Evolutionary conservation across 2,329 filamentous ascomycete species (phyloP).

Genomic region (Fusarium aywerte): DNA sequence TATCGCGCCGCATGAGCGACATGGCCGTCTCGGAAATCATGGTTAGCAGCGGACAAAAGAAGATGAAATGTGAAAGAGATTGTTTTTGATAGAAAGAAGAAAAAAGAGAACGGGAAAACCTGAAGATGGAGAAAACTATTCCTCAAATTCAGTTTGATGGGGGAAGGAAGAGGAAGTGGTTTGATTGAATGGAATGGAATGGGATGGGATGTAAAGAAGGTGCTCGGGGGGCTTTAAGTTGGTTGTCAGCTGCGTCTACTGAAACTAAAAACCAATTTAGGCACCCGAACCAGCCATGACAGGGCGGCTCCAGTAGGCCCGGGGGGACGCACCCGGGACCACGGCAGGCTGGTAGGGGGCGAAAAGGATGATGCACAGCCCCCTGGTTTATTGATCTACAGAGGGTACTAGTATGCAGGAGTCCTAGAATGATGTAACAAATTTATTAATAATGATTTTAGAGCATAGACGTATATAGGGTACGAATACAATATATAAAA

Average conservation of each 20-base stretch:
- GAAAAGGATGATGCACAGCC: conserved; percentile 23
- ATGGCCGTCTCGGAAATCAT: conserved; percentile 38
- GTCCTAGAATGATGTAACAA: background rate
- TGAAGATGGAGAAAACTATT: background rate
- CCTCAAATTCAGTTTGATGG: conserved; percentile 5
- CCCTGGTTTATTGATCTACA: conserved; percentile 13
- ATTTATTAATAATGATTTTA: background rate
- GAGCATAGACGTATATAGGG: no score
- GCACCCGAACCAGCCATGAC: conserved; percentile 11
- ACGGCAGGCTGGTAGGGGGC: background rate
- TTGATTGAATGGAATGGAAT: conserved; percentile 20
- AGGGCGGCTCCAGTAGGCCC: conserved; percentile 12
- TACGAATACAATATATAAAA: no score
- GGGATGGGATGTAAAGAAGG: no score
- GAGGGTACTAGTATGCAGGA: background rate
- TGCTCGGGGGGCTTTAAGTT: conserved; percentile 24
- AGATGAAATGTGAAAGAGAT: background rate
- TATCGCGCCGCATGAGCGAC: conserved; percentile 50
- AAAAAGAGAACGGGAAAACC: background rate
- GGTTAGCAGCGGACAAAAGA: background rate
- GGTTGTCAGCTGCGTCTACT: conserved; percentile 19
- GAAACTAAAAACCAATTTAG: conserved; percentile 22
- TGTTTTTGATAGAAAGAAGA: conserved; percentile 4
- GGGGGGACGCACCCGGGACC: background rate
- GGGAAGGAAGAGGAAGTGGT: conserved; percentile 2